Conservation (phyloP, 768 basidiomycete species). For the Hericium coralloides region DNA sequence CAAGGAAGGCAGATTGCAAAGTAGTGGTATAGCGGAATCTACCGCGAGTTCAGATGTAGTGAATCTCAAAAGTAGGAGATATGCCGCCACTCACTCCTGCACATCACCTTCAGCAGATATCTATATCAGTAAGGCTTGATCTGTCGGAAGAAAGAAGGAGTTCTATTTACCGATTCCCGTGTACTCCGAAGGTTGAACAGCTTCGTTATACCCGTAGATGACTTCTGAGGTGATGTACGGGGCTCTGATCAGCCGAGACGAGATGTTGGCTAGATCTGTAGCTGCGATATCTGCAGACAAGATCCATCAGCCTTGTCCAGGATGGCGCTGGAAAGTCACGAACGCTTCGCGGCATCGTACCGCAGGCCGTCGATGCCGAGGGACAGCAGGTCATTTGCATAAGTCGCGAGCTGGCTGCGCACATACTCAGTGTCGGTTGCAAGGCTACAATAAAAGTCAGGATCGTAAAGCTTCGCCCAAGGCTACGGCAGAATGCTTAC, state of each 20-base stretch:
- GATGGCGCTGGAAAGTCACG: constrained; percentile 3
- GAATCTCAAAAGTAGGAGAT: neutral
- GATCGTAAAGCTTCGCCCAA: neutral
- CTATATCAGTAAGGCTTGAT: neutral
- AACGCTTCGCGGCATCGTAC: constrained; percentile 59
- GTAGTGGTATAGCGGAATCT: constrained; percentile 53
- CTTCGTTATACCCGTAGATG: constrained; percentile 39
- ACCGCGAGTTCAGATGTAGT: neutral
- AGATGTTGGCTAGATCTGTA: constrained; percentile 45
- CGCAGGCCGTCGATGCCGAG: constrained; percentile 57
- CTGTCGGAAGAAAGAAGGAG: neutral
- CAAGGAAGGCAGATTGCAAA: constrained; percentile 40
- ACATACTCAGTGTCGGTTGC: constrained; percentile 58
- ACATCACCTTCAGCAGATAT: constrained; percentile 34
- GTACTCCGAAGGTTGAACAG: constrained; percentile 49
- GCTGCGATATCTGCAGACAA: constrained; percentile 41
- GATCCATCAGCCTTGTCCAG: neutral
- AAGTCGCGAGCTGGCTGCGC: constrained; percentile 39
- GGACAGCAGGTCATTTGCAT: constrained; percentile 51
- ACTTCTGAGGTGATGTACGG: constrained; percentile 61
- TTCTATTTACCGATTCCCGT: constrained; percentile 28
- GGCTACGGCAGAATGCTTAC: constrained; percentile 17
- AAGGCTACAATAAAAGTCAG: constrained; percentile 28
- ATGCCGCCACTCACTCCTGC: constrained; percentile 38
- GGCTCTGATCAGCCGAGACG: constrained; percentile 28